Percentiles rank a stretch among this genome's conserved stretches.
phyloP scores from a whole-genome alignment of 495 filamentous ascomycete genomes.

The Aspergillus saccharolyticus region DNA sequence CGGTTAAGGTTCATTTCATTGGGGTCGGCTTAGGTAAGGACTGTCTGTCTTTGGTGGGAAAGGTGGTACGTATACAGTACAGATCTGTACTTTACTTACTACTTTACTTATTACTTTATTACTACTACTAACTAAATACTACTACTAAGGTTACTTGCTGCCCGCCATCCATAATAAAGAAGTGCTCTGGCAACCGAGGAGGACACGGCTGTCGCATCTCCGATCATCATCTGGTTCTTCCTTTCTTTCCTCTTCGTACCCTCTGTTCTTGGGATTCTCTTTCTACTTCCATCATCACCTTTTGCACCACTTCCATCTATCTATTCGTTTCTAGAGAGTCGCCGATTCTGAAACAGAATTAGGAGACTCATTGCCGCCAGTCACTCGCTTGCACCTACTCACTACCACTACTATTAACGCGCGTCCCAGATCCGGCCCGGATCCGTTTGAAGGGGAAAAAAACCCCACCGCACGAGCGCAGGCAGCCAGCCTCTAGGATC shows the following conservation, averaged over 20 bases:
- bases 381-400: constrained; percentile 11
- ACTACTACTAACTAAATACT: too few species aligned
- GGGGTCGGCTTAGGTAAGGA: neutral
- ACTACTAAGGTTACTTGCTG: too few species aligned
- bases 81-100: too few species aligned
- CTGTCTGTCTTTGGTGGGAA: neutral
- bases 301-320: neutral
- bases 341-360: neutral
- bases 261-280: neutral
- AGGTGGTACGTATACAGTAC: too few species aligned
- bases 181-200: neutral
- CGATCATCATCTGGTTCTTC: constrained; percentile 3
- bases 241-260: neutral
- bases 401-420: constrained; percentile 18
- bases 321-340: too few species aligned
- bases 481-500: constrained; percentile 16
- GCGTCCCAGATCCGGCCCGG: constrained; percentile 24
- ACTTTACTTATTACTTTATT: too few species aligned
- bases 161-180: neutral
- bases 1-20: neutral
- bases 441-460: constrained; percentile 16
- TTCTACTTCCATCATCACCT: neutral
- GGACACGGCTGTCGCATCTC: constrained; percentile 2
- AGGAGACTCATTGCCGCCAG: constrained; percentile 5
- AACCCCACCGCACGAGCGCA: constrained; percentile 28